Base-by-base conservation (phyloP, 768 basidiomycete species). In the Hemileccinum impolitum region DNA sequence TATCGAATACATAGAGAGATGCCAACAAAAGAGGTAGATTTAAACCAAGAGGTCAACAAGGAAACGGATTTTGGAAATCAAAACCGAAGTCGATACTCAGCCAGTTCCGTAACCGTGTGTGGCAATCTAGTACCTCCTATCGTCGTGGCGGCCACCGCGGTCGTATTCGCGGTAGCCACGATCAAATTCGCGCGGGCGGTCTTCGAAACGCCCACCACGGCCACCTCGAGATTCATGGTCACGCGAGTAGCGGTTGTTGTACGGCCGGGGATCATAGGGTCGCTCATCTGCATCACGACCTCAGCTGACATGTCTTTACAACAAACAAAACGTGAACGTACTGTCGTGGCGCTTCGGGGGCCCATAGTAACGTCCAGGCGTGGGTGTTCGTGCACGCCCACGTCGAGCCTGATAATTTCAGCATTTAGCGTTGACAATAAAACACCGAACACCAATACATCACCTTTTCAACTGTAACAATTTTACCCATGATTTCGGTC, bases 291-390 rank as follows among this genome's bases (percentile, higher is more conserved):
- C 58, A 26, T 43, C 41, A 21, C 18, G 25, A 42, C 32, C 21
- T 53, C 12, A 58, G 39, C 12, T 26, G 6, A 17, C 8, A 11
- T 13, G 13, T n/a, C 6, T 28, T 15, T 11, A 32, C 7, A 32
- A 11, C 10, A 51, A 43, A 47, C 21, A 50, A n/a, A 18, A 21
- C n/a, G 14, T 5, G 43, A 26, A 68, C 78, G 50, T 58, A 85
- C 85, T 67, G 53, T 86, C 84, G 51, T 74, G 71, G 34, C 89
- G 79, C 72, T 94, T 93, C 38, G 93, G 90, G 40, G 93, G 91
- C 0, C 93, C 94, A 54, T 90, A 91, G 78, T 99, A 99, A 45
- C 87, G 74, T 23, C 95, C 95, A 3, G 95, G 95, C 6, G 95
- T 99, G 3, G 95, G 89, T 12, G 92, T 90, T 55, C 92, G 78